Evolutionary conservation across 257 asterid species (phyloP), one percentile per base, ranked within the genome.

Genomic region (Scutellaria galericulata): DNA sequence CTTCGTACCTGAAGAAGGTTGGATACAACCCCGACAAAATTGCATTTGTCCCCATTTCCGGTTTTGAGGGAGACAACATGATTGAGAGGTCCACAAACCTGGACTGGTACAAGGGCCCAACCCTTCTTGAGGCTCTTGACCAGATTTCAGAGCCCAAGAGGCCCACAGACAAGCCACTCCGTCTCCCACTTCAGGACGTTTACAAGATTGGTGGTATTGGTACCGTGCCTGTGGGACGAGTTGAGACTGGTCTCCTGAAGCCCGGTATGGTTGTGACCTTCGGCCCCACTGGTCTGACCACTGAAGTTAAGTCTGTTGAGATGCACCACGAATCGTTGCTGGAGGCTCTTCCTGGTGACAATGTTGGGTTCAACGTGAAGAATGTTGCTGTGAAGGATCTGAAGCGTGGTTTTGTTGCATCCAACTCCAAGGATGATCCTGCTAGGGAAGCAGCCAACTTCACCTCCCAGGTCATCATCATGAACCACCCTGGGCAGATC

Each of bases 401-500:
- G 1, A 64, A 64, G 57, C 70, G 70, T 64, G 90, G 87, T 2
- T 85, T 14, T 0, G 90, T 85, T 57, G 90, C 90, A 6, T 87
- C 92, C 0, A 85, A 87, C 81, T 85, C 93, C 1, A 87, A 87
- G 64, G 92, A 85, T 56, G 90, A 83, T 56, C 90, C 90, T 18
- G 87, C 88, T 0, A 83, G 79, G 80, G 88, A 74, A 3, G 88
- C 88, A 45, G 84, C 90, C 7, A 85, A 59, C 83, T 85, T 85
- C 68, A 81, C 86, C 22, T 79, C 90, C n/a, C 90, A 85, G 72
- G 88, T 83, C 63, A 87, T 87, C 72, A 87, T 85, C 85, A 87
- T 87, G 92, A 87, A 87, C 83, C 92, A 87, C 64, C 92, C 92
- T 5, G 92, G 92, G 0, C 90, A 87, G 82, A 87, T 87, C 24